phyloP scores from a whole-genome alignment of 768 basidiomycete species.

The Thelephora ganbajun region DNA sequence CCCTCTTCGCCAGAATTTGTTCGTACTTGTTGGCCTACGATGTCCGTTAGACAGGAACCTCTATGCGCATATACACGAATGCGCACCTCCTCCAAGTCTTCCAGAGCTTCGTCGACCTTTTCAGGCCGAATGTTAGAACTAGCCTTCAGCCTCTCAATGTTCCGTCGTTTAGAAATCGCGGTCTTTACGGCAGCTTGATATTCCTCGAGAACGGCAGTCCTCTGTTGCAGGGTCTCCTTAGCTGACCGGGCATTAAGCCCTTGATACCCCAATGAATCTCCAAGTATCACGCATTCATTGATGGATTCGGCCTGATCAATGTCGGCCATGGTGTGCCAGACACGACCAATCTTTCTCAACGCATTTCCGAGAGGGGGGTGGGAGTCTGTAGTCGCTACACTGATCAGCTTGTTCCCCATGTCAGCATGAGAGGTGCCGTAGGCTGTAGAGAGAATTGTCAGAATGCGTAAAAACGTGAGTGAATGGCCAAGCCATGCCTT shows the following conservation, averaged over 20 bases:
- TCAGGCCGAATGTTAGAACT: conserved; percentile 78
- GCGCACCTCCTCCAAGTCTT: conserved; percentile 83
- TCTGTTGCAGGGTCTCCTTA: conserved; percentile 84
- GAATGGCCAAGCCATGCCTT: conserved; percentile 34
- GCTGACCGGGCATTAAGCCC: conserved; percentile 94
- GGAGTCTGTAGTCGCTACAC: conserved; percentile 78
- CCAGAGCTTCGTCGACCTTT: conserved; percentile 80
- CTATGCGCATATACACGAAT: neutral
- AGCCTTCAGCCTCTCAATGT: conserved; percentile 79
- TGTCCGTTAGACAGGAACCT: conserved; percentile 6
- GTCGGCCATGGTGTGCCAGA: conserved; percentile 79
- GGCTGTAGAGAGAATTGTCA: conserved; percentile 27
- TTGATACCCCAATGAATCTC: conserved; percentile 95
- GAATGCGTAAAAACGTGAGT: neutral
- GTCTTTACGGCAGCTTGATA: conserved; percentile 88
- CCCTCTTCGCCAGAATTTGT: conserved; percentile 67
- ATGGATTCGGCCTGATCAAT: conserved; percentile 85
- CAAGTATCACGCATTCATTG: conserved; percentile 88
- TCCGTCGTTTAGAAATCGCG: conserved; percentile 83
- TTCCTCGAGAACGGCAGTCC: conserved; percentile 85
- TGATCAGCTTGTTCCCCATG: conserved; percentile 87
- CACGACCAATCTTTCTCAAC: conserved; percentile 72
- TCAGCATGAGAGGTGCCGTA: conserved; percentile 71
- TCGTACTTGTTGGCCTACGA: conserved; percentile 83
- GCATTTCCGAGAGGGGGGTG: conserved; percentile 78